Conservation (phyloP, 2,329 filamentous ascomycete species). For the Paraphoma chrysanthemicola region DNA sequence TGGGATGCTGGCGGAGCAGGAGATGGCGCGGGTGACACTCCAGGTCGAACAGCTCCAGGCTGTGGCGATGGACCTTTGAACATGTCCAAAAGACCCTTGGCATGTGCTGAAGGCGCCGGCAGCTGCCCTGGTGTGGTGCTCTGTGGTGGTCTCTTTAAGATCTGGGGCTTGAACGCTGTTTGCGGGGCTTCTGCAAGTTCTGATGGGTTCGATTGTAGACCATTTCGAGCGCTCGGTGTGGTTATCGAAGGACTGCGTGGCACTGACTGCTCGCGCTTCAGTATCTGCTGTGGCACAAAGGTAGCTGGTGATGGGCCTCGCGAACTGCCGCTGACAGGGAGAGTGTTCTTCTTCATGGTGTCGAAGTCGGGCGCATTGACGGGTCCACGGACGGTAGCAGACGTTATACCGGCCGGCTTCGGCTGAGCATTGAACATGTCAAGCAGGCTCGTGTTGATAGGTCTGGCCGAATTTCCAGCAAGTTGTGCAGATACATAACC, state of each 20-base stretch:
- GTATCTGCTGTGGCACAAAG: slow-evolving; percentile 39
- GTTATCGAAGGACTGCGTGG: slow-evolving; percentile 10
- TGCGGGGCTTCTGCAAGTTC: slow-evolving; percentile 13
- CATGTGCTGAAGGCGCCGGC: slow-evolving; percentile 7
- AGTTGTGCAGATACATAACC: slow-evolving; percentile 32
- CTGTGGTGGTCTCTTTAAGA: slow-evolving; percentile 44
- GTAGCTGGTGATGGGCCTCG: slow-evolving; percentile 38
- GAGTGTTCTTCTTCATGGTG: slow-evolving; percentile 43
- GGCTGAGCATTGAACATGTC: slow-evolving; percentile 24
- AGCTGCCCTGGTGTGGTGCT: slow-evolving; percentile 23
- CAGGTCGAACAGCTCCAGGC: not conserved
- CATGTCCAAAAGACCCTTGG: slow-evolving; percentile 16
- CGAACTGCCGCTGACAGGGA: slow-evolving; percentile 28
- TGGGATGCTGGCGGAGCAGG: slow-evolving; percentile 14
- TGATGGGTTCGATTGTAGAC: slow-evolving; percentile 10
- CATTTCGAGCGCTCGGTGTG: not conserved
- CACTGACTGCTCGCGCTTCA: slow-evolving; percentile 24
- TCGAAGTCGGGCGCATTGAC: slow-evolving; percentile 52
- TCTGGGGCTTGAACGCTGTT: slow-evolving; percentile 43
- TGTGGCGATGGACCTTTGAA: slow-evolving; percentile 21
- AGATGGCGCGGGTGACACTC: slow-evolving; percentile 11
- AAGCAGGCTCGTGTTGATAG: slow-evolving; percentile 25
- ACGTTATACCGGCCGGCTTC: slow-evolving; percentile 38
- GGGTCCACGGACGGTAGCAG: slow-evolving; percentile 51
- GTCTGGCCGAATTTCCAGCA: slow-evolving; percentile 18